Evolutionary conservation across 768 basidiomycete species (phyloP).

Genomic region (Gyrodon lividus): DNA sequence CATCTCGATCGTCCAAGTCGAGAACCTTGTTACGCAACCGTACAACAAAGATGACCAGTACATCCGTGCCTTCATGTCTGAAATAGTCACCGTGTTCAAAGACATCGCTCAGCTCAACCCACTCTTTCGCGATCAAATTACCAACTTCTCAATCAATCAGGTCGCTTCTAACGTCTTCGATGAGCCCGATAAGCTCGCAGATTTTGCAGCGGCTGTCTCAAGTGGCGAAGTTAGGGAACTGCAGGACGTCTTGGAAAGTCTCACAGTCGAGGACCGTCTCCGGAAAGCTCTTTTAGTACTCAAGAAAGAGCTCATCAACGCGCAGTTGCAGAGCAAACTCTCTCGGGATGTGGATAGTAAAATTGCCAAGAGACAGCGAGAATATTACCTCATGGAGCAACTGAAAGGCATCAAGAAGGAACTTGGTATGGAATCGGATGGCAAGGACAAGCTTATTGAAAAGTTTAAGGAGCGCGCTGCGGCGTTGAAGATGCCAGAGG

Average conservation of each 20-base stretch:
- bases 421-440: constrained; percentile 91
- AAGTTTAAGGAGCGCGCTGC: constrained; percentile 87
- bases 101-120: constrained; percentile 97
- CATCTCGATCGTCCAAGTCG: constrained; percentile 86
- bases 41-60: constrained; percentile 94
- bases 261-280: constrained; percentile 83
- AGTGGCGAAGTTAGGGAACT: constrained; percentile 90
- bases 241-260: constrained; percentile 89
- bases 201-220: constrained; percentile 95
- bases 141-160: constrained; percentile 93
- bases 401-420: constrained; percentile 96
- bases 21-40: constrained; percentile 76
- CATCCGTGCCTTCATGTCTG: constrained; percentile 93
- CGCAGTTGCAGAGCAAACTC: constrained; percentile 91
- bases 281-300: constrained; percentile 88
- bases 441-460: constrained; percentile 91
- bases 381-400: constrained; percentile 97
- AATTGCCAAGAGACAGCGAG: constrained; percentile 90
- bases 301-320: constrained; percentile 98
- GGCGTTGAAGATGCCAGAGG: constrained; percentile 82
- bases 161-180: constrained; percentile 93
- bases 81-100: constrained; percentile 97
- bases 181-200: constrained; percentile 95
- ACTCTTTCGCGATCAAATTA: constrained; percentile 97
- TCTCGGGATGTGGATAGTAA: constrained; percentile 91